phyloP scores from a whole-genome alignment of 495 filamentous ascomycete species.

The Aspergillus affinis region DNA sequence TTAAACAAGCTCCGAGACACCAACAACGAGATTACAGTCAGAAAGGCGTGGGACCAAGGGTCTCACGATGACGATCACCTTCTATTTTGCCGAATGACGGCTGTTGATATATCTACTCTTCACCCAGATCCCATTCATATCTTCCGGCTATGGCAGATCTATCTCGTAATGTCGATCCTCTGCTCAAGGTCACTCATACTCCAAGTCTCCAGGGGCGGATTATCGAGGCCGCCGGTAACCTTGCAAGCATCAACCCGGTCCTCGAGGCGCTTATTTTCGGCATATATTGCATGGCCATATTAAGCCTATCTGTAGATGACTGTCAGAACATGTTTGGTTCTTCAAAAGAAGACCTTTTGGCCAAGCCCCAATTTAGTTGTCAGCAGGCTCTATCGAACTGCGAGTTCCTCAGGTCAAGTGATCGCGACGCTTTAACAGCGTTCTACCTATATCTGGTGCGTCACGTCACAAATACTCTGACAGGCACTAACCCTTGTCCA shows the following conservation, averaged over 20 bases:
- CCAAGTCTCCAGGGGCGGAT: conserved; percentile 49
- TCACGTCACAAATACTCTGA: conserved; percentile 6
- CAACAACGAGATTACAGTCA: conserved; percentile 22
- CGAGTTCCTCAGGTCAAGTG: conserved; percentile 40
- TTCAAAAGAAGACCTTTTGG: conserved; percentile 45
- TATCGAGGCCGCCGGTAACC: conserved; percentile 34
- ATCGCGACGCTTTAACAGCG: conserved; percentile 58
- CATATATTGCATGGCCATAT: conserved; percentile 53
- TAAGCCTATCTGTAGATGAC: conserved; percentile 43
- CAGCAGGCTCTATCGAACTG: conserved; percentile 54
- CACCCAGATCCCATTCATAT: conserved; percentile 47
- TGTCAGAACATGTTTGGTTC: conserved; percentile 42
- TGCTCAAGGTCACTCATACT: conserved; percentile 54
- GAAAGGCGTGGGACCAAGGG: conserved; percentile 44
- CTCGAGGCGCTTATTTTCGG: conserved; percentile 52
- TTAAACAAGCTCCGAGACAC: conserved; percentile 21
- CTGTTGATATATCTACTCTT: conserved; percentile 39
- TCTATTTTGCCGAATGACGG: no score
- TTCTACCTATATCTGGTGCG: conserved; percentile 60
- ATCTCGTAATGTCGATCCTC: conserved; percentile 53
- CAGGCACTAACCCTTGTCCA: conserved; percentile 21
- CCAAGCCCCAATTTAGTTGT: conserved; percentile 51
- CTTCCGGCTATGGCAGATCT: conserved; percentile 49
- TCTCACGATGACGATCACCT: conserved; percentile 32
- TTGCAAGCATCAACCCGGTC: conserved; percentile 18